Evolutionary conservation across 371 early-diverging fungal species (phyloP).

Genomic region (Thermomucor indicae-seudaticae): DNA sequence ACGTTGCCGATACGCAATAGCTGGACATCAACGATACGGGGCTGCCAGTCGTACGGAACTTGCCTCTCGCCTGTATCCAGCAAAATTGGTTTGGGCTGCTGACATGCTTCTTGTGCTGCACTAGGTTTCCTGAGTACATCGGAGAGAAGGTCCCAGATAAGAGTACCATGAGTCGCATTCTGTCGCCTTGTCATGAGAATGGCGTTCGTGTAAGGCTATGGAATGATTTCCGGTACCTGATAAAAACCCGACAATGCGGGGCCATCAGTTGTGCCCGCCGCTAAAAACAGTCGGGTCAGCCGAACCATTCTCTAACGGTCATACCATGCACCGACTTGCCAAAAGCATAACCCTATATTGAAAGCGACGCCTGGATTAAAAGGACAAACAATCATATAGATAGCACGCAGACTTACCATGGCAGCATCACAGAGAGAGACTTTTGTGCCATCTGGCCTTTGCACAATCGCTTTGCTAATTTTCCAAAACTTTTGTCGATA

Average conservation of each 20-base stretch:
- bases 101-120: constrained; percentile 44
- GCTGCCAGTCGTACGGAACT: constrained; percentile 54
- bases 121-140: constrained; percentile 34
- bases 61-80: constrained; percentile 56
- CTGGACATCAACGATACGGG: constrained; percentile 51
- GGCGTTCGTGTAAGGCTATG: too few relatives aligned
- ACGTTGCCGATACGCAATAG: constrained; percentile 49
- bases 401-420: constrained; percentile 28
- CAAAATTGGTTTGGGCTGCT: constrained; percentile 58
- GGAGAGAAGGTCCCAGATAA: constrained; percentile 44
- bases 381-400: background rate
- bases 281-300: constrained; percentile 32
- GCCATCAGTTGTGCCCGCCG: constrained; percentile 67
- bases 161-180: constrained; percentile 30
- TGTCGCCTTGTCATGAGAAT: too few relatives aligned
- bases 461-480: constrained; percentile 33
- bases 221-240: constrained; percentile 28
- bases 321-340: constrained; percentile 8
- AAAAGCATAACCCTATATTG: constrained; percentile 30
- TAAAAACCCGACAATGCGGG: constrained; percentile 32
- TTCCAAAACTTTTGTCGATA: constrained; percentile 40
- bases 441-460: constrained; percentile 14
- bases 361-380: constrained; percentile 10
- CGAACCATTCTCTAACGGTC: constrained; percentile 2
- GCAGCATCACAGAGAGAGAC: constrained; percentile 25